Evolutionary conservation across 345 rosid genomes (phyloP).

Genomic region (Aurinia saxatilis): DNA sequence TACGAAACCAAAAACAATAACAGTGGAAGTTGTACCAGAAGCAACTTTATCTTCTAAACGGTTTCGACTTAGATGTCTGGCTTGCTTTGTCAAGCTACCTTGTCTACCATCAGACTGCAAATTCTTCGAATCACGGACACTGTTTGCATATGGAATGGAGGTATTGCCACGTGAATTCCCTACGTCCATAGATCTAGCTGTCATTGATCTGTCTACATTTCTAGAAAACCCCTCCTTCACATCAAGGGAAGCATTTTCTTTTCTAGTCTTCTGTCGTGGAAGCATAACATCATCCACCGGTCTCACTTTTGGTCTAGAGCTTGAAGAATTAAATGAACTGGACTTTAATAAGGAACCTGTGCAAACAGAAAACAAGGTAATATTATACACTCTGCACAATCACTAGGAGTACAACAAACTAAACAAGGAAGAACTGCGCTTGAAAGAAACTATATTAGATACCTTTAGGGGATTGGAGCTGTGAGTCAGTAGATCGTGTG

Average conservation of each 20-base stretch:
- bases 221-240: slow-evolving; percentile 48
- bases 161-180: slow-evolving; percentile 48
- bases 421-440: slow-evolving; percentile 5
- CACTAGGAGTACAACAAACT: neutral
- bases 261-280: slow-evolving; percentile 42
- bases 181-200: slow-evolving; percentile 48
- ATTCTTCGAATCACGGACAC: slow-evolving; percentile 47
- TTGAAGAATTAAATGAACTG: slow-evolving; percentile 52
- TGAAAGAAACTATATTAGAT: neutral
- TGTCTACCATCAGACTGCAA: slow-evolving; percentile 51
- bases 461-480: slow-evolving; percentile 54
- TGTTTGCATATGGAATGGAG: slow-evolving; percentile 33
- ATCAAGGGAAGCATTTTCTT: slow-evolving; percentile 40
- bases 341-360: slow-evolving; percentile 70
- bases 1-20: neutral
- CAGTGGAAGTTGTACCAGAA: slow-evolving; percentile 45
- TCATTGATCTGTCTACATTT: slow-evolving; percentile 54
- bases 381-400: neutral
- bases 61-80: slow-evolving; percentile 40
- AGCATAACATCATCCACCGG: slow-evolving; percentile 55
- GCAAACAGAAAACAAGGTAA: slow-evolving; percentile 20
- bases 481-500: slow-evolving; percentile 39
- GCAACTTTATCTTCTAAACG: slow-evolving; percentile 41
- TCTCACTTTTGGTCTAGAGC: slow-evolving; percentile 62
- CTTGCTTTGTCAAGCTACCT: slow-evolving; percentile 44